Evolutionary conservation across 345 rosid species (phyloP).

Genomic region (Populus nigra): DNA sequence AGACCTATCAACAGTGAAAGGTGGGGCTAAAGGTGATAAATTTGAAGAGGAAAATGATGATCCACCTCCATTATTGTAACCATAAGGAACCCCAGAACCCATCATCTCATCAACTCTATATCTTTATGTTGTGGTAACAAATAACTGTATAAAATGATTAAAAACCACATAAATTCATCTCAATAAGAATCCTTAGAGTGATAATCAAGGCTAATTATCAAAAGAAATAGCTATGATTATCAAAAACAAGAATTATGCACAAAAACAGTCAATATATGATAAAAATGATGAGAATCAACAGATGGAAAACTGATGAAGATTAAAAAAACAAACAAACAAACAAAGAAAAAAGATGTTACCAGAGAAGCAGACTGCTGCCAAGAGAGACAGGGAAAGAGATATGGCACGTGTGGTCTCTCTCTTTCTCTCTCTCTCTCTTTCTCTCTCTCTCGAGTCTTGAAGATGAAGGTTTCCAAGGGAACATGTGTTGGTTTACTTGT

Average conservation of each 20-base stretch:
- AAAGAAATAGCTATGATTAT: not conserved
- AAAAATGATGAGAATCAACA: not conserved
- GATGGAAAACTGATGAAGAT: not conserved
- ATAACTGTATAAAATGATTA: conserved; percentile 8
- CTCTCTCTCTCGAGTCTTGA: not conserved
- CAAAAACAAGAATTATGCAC: not conserved
- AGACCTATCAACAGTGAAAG: conserved; percentile 49
- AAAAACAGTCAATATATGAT: not conserved
- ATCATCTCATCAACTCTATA: conserved; percentile 30
- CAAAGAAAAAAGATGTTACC: not conserved
- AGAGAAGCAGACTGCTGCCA: not conserved
- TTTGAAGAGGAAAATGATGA: conserved; percentile 42
- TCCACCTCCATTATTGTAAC: conserved; percentile 31
- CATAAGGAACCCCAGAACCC: conserved; percentile 36
- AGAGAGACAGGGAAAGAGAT: not conserved
- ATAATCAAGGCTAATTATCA: not conserved
- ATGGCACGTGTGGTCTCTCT: not conserved
- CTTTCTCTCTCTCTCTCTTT: not conserved
- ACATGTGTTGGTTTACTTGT: not conserved
- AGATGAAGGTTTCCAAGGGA: not conserved
- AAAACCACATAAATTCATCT: conserved; percentile 2
- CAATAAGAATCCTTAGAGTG: not conserved
- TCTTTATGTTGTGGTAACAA: not conserved
- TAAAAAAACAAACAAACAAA: too few species aligned
- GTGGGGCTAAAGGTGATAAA: conserved; percentile 59